These are phyloP conservation scores for Ascochyta fabae DNA, from an alignment of 2,329 filamentous ascomycete genomes.

Conservation along the genomic window DNA sequence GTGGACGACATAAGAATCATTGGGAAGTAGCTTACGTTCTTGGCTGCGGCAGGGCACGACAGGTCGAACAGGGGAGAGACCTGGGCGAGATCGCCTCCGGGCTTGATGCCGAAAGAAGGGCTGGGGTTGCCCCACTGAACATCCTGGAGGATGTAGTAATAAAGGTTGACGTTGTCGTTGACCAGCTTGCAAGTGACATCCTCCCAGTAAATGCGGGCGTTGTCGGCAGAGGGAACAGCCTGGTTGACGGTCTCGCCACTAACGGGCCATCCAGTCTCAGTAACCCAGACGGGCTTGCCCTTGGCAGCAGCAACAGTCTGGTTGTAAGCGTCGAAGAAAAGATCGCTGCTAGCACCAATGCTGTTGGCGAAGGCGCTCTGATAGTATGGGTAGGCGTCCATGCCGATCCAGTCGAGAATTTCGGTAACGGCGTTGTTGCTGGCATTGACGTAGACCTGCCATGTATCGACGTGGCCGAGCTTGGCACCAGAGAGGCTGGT, in stretches of 20 bases:
- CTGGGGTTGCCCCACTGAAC: constrained; percentile 63
- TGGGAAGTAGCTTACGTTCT: constrained; percentile 36
- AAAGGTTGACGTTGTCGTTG: constrained; percentile 60
- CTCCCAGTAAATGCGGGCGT: constrained; percentile 83
- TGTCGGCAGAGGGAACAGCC: constrained; percentile 68
- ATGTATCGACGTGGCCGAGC: constrained; percentile 89
- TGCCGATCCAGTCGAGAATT: too few relatives aligned
- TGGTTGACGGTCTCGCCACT: constrained; percentile 66
- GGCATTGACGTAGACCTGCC: constrained; percentile 68
- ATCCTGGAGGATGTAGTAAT: constrained; percentile 81
- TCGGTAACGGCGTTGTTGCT: constrained; percentile 60
- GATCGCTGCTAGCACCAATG: constrained; percentile 67
- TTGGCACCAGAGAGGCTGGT: constrained; percentile 65
- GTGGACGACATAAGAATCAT: constrained; percentile 23
- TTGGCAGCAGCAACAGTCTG: constrained; percentile 64
- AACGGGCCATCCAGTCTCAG: constrained; percentile 88
- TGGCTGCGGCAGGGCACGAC: constrained; percentile 40
- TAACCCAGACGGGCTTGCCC: constrained; percentile 80
- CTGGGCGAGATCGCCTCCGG: constrained; percentile 46
- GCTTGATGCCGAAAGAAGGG: constrained; percentile 75
- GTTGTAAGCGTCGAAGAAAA: constrained; percentile 72
- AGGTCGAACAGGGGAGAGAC: constrained; percentile 45
- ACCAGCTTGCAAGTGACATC: constrained; percentile 75
- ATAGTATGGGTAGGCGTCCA: constrained; percentile 38
- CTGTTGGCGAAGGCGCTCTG: constrained; percentile 64